Evolutionary conservation across 495 filamentous ascomycete genomes (phyloP).

Genomic region (Xylaria palmicola): DNA sequence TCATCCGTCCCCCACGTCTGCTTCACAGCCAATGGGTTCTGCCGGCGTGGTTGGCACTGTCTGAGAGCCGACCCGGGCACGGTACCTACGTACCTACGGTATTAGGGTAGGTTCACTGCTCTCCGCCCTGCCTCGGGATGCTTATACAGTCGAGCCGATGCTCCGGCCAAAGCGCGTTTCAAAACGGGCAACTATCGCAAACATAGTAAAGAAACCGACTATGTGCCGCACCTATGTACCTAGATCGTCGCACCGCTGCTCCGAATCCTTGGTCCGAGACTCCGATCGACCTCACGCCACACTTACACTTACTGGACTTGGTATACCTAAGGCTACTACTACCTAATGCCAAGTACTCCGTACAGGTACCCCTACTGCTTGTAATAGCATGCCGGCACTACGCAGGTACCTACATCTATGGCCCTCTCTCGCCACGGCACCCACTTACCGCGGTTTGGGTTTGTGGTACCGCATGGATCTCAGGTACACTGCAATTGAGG

Average conservation of each 20-base stretch:
- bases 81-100: neutral
- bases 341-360: neutral
- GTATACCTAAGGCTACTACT: neutral
- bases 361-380: neutral
- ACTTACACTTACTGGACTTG: neutral
- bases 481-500: neutral
- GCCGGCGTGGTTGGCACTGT: neutral
- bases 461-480: no score
- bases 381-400: neutral
- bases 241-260: neutral
- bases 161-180: conserved; percentile 6
- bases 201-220: conserved; percentile 6
- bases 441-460: neutral
- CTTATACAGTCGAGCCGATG: neutral
- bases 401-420: no score
- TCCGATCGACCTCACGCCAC: conserved; percentile 5
- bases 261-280: no score
- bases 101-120: neutral
- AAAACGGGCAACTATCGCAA: neutral
- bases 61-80: neutral
- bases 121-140: neutral
- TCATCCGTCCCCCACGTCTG: neutral
- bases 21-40: neutral
- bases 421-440: neutral
- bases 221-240: neutral